These are phyloP conservation scores for Penicillium cataractarum DNA, from an alignment of 495 filamentous ascomycete genomes.

Conservation along the genomic window DNA sequence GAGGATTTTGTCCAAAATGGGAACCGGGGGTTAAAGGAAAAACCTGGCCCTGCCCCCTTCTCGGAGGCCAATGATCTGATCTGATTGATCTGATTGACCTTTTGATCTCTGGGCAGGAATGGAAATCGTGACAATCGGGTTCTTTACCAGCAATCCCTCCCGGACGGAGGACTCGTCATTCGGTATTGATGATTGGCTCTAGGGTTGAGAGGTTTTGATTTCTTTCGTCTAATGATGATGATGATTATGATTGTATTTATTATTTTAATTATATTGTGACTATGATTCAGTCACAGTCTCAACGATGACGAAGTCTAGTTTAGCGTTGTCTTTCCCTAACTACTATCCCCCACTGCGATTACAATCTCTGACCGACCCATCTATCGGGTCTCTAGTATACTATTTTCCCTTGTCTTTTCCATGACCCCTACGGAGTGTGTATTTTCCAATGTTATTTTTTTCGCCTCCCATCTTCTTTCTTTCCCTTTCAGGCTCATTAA, in stretches of 20 bases:
- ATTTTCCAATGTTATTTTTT: conserved; percentile 27
- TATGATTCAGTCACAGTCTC: neutral
- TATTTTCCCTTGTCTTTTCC: conserved; percentile 21
- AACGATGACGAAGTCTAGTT: neutral
- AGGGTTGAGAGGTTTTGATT: neutral
- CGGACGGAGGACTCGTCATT: conserved; percentile 16
- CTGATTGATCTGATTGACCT: conserved; percentile 28
- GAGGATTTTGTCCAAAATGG: conserved; percentile 5
- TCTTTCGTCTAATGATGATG: neutral
- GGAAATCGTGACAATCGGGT: conserved; percentile 21
- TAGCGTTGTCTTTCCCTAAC: neutral
- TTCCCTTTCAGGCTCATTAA: conserved; percentile 15
- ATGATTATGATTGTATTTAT: neutral
- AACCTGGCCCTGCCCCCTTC: neutral
- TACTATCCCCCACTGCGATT: conserved; percentile 15
- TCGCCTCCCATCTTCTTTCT: conserved; percentile 16
- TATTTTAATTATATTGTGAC: neutral
- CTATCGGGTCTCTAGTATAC: neutral
- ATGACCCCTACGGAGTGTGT: too few relatives aligned
- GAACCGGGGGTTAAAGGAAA: neutral
- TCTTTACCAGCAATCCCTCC: conserved; percentile 19
- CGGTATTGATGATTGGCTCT: conserved; percentile 14
- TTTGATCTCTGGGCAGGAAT: conserved; percentile 19
- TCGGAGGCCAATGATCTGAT: conserved; percentile 22
- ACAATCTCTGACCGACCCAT: neutral